A percentile compares a stretch with the other conserved stretches of the same genome.
These are phyloP conservation scores for Hypomyces rosellus DNA, from an alignment of 2,329 filamentous ascomycete species.

Conservation along the genomic window DNA sequence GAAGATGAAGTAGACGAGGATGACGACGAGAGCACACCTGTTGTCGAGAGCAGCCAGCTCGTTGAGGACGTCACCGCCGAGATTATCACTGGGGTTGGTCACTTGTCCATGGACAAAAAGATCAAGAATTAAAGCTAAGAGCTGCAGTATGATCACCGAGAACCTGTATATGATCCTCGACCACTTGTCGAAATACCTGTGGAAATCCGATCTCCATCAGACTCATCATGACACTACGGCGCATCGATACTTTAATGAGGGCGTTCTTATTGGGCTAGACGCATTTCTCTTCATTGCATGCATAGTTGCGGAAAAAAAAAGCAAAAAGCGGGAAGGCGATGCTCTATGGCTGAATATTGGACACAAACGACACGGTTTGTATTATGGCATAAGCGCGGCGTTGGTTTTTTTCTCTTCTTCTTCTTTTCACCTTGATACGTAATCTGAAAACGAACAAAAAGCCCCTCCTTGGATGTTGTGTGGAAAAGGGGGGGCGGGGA, in stretches of 20 bases:
- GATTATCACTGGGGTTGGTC: slow-evolving; percentile 53
- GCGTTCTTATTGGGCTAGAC: background rate
- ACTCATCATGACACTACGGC: background rate
- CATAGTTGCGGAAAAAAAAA: background rate
- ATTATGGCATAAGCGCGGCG: slow-evolving; percentile 30
- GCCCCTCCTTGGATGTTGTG: background rate
- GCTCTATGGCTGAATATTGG: background rate
- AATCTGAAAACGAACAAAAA: background rate
- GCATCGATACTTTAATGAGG: no score
- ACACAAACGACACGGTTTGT: background rate
- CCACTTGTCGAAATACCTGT: slow-evolving; percentile 19
- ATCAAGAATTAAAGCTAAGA: slow-evolving; percentile 25
- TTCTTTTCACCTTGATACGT: background rate
- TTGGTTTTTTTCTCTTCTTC: slow-evolving; percentile 14
- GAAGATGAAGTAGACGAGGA: slow-evolving; percentile 18
- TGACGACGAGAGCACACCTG: slow-evolving; percentile 12
- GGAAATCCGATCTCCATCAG: slow-evolving; percentile 20
- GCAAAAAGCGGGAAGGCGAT: background rate
- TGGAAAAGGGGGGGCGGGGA: background rate
- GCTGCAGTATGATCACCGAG: slow-evolving; percentile 13
- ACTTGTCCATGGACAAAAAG: slow-evolving; percentile 42
- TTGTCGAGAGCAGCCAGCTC: slow-evolving; percentile 16
- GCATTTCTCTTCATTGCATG: background rate
- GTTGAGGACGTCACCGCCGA: slow-evolving; percentile 48
- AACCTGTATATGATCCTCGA: slow-evolving; percentile 8